Evolutionary conservation across 495 filamentous ascomycete genomes (phyloP).

Genomic region (Friedmanniomyces endolithicus): DNA sequence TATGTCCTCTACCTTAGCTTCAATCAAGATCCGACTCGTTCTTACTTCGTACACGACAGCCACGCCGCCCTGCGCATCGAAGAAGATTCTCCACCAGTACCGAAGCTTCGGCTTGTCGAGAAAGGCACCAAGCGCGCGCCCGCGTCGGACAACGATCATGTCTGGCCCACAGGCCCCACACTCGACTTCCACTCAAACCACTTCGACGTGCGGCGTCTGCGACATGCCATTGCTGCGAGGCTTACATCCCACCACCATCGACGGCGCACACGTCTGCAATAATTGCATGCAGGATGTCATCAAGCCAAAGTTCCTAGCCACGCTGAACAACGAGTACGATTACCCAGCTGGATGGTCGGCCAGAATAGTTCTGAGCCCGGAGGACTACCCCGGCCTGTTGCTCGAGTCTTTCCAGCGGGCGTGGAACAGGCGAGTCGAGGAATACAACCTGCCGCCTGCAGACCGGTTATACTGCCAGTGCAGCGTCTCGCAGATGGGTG

Average conservation of each 20-base stretch:
- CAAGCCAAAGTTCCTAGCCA: background rate
- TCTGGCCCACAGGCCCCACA: too few species aligned
- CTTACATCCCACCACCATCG: background rate
- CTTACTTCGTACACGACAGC: too few species aligned
- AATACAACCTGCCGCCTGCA: background rate
- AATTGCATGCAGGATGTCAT: background rate
- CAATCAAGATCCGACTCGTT: too few species aligned
- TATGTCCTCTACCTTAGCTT: too few species aligned
- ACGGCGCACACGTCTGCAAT: background rate
- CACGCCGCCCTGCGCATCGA: background rate
- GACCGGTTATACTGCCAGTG: background rate
- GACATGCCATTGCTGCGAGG: background rate
- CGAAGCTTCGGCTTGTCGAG: too few species aligned
- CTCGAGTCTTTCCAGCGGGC: background rate
- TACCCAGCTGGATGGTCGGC: background rate
- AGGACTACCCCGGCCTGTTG: background rate
- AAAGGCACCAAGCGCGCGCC: too few species aligned
- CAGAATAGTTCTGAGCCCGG: background rate
- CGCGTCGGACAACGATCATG: too few species aligned
- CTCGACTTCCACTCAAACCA: too few species aligned
- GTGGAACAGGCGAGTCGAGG: background rate
- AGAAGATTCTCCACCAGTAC: background rate
- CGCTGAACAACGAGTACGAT: background rate
- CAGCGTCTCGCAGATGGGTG: background rate
- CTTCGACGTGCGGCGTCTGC: too few species aligned